A percentile compares a stretch with the other conserved stretches of the same genome.
phyloP scores from a whole-genome alignment of 352 stramenopile species.

The Phytophthora pluvialis region DNA sequence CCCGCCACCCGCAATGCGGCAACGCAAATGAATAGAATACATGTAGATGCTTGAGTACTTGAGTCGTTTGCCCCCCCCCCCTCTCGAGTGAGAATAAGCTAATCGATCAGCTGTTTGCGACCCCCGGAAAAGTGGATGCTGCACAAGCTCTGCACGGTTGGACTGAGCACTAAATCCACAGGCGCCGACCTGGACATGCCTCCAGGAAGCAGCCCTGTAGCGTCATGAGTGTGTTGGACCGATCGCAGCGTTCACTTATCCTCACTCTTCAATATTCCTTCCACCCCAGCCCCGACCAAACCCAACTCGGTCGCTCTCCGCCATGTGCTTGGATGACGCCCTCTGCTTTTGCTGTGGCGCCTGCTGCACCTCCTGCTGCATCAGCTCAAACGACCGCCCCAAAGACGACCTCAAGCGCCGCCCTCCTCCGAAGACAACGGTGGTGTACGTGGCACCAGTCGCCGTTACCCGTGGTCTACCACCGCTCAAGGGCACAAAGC shows the following conservation, averaged over 20 bases:
- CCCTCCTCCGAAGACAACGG: background rate
- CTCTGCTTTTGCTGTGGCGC: slow-evolving; percentile 11
- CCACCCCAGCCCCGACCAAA: background rate
- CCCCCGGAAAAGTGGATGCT: background rate
- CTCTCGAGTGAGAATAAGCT: background rate
- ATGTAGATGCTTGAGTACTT: too few species aligned
- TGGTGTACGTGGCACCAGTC: slow-evolving; percentile 21
- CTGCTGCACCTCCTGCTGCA: slow-evolving; percentile 13
- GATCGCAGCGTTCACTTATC: background rate
- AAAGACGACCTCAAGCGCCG: slow-evolving; percentile 7
- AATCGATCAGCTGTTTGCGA: slow-evolving; percentile 1
- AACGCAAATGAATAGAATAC: slow-evolving; percentile 6
- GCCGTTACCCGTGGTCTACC: slow-evolving; percentile 9
- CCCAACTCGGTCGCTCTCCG: background rate
- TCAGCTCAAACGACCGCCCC: slow-evolving; percentile 5
- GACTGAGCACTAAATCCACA: background rate
- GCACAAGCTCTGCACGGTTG: background rate
- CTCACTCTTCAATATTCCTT: background rate
- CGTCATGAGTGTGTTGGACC: background rate
- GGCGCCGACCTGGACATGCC: background rate
- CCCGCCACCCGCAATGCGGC: slow-evolving; percentile 17
- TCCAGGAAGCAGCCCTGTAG: background rate
- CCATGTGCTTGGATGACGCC: slow-evolving; percentile 12
- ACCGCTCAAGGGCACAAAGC: background rate
- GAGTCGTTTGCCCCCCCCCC: too few species aligned